phyloP scores from a whole-genome alignment of 2,329 filamentous ascomycete genomes.

The Amylocarpus encephaloides region DNA sequence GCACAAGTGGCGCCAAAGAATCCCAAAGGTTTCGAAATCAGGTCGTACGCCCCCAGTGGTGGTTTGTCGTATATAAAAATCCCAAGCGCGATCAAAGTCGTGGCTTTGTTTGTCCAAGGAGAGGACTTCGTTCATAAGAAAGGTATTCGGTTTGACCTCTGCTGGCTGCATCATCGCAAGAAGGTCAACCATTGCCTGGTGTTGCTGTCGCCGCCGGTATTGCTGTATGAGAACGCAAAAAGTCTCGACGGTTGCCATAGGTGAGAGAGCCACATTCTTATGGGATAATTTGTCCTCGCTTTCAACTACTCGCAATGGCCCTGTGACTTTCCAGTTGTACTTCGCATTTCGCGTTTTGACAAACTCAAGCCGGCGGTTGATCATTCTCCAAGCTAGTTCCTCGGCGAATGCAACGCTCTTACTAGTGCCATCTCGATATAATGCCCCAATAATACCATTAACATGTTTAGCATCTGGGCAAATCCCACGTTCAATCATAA shows the following conservation, averaged over 20 bases:
- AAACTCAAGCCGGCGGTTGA: slow-evolving; percentile 58
- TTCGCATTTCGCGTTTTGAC: slow-evolving; percentile 41
- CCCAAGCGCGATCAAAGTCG: slow-evolving; percentile 20
- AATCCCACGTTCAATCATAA: slow-evolving; percentile 67
- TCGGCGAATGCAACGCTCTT: slow-evolving; percentile 56
- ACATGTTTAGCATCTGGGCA: slow-evolving; percentile 67
- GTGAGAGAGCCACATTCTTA: slow-evolving; percentile 36
- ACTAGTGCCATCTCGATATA: slow-evolving; percentile 57
- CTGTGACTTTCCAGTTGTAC: slow-evolving; percentile 5
- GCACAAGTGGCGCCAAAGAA: slow-evolving; percentile 29
- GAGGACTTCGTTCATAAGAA: slow-evolving; percentile 75
- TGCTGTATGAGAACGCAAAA: slow-evolving; percentile 69
- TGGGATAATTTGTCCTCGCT: slow-evolving; percentile 13
- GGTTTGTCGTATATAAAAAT: slow-evolving; percentile 22
- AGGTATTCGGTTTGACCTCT: slow-evolving; percentile 61
- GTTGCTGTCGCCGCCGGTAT: slow-evolving; percentile 57
- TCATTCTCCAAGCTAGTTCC: slow-evolving; percentile 68
- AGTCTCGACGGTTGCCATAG: slow-evolving; percentile 68
- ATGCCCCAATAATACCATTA: slow-evolving; percentile 76
- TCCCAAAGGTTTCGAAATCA: slow-evolving; percentile 27
- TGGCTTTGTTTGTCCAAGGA: slow-evolving; percentile 33
- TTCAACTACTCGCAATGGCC: slow-evolving; percentile 13
- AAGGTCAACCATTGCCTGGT: slow-evolving; percentile 51
- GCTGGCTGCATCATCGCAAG: slow-evolving; percentile 56
- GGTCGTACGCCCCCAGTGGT: slow-evolving; percentile 18